These are phyloP conservation scores for Alternaria hordeiaustralica DNA, from an alignment of 2,329 filamentous ascomycete genomes.

Conservation along the genomic window DNA sequence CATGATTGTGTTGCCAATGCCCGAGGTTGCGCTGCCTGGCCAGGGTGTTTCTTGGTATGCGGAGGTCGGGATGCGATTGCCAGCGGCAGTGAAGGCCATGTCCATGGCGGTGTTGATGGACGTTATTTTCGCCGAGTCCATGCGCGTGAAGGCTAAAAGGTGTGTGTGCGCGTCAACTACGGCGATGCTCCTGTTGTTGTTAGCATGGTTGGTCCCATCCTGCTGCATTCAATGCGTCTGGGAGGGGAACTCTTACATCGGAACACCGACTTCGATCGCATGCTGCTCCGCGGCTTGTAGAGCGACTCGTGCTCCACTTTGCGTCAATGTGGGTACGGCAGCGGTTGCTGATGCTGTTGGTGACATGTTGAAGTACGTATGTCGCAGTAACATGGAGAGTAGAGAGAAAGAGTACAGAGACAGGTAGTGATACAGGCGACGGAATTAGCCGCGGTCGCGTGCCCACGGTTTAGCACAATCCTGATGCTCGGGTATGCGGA, in stretches of 20 bases:
- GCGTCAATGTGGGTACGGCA: slow-evolving; percentile 37
- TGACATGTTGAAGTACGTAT: slow-evolving; percentile 18
- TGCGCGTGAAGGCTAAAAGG: slow-evolving; percentile 54
- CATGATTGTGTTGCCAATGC: slow-evolving; percentile 56
- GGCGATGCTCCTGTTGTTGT: slow-evolving; percentile 53
- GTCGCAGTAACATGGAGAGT: slow-evolving; percentile 1
- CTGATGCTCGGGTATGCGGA: slow-evolving; percentile 12
- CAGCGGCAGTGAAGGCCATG: slow-evolving; percentile 63
- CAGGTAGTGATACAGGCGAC: neutral
- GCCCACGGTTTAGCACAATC: slow-evolving; percentile 5
- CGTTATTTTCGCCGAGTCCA: slow-evolving; percentile 55
- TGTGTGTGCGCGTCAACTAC: slow-evolving; percentile 53
- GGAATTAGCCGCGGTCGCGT: slow-evolving; percentile 11
- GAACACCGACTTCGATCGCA: slow-evolving; percentile 33
- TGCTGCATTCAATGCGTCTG: neutral
- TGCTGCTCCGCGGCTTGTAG: slow-evolving; percentile 37
- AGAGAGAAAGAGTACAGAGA: neutral
- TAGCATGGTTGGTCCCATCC: neutral
- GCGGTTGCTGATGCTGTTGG: slow-evolving; percentile 19
- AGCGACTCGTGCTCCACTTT: slow-evolving; percentile 37
- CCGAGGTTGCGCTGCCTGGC: slow-evolving; percentile 57
- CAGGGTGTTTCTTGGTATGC: slow-evolving; percentile 58
- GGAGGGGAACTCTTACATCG: slow-evolving; percentile 37
- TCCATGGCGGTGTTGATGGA: slow-evolving; percentile 68
- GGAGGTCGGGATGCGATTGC: slow-evolving; percentile 59